Evolutionary conservation across 2,329 filamentous ascomycete species (phyloP).

Genomic region (Neonectria ditissima): DNA sequence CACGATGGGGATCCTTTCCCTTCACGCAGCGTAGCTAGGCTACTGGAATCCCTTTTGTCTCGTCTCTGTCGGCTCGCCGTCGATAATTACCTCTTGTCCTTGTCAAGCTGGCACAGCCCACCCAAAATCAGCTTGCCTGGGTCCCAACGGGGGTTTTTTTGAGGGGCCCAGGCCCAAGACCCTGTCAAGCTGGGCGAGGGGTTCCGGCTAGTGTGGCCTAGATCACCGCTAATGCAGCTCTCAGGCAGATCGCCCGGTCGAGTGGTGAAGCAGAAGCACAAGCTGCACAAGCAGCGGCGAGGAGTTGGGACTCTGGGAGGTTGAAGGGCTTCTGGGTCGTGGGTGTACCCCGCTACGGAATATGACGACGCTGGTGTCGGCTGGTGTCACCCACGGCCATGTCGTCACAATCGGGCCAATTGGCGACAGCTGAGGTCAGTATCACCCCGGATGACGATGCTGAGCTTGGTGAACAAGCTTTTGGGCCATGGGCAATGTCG

Average conservation of each 20-base stretch:
- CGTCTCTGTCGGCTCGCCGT: too few relatives aligned
- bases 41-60: too few relatives aligned
- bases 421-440: slow-evolving; percentile 26
- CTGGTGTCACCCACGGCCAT: background rate
- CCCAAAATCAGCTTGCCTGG: slow-evolving; percentile 41
- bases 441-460: slow-evolving; percentile 2
- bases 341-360: slow-evolving; percentile 3
- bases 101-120: slow-evolving; percentile 37
- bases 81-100: background rate
- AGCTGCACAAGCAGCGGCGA: too few relatives aligned
- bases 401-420: slow-evolving; percentile 31
- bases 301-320: too few relatives aligned
- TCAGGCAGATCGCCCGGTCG: slow-evolving; percentile 40
- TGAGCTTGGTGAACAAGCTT: slow-evolving; percentile 1
- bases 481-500: background rate
- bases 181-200: slow-evolving; percentile 43
- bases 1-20: background rate
- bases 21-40: background rate
- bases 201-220: slow-evolving; percentile 37
- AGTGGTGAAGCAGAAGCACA: background rate
- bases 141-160: slow-evolving; percentile 16
- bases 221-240: slow-evolving; percentile 42
- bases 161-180: slow-evolving; percentile 35
- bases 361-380: slow-evolving; percentile 4
- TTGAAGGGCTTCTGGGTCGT: background rate